Base-by-base conservation (phyloP, 2,329 filamentous ascomycete species). In the Cordyceps tenuipes region DNA sequence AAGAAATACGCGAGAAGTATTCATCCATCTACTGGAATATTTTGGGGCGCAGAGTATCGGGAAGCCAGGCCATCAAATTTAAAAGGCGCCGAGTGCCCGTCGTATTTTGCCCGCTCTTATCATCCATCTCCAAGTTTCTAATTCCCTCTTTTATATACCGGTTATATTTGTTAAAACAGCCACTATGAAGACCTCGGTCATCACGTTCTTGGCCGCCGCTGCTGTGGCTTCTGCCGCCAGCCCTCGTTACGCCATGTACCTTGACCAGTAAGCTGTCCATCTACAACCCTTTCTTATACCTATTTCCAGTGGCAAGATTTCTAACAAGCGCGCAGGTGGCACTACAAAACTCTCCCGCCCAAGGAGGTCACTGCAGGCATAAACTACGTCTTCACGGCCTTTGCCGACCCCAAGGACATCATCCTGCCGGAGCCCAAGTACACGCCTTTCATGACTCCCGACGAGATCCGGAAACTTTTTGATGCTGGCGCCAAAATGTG, bases 381-480 rank as follows among this genome's bases (percentile, higher is more conserved):
- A 63, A 83, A 78, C 26, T 76, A 84, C 64, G 81, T 82, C 34
- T 77, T 82, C 62, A 79, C 82, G 63, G 75, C 76, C 2, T 85
- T 84, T 62, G 81, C 82, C 54, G 73, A 73, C 55, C 79, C 79
- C 0, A 72, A 74, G 2, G 66, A 75, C 9, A 84, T 84, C 69
- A 78, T 76, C 52, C 74, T 72, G 0, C 64, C 73, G 51, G 74
- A 72, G 0, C 64, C 74, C 21, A 65, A 71, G 0, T 83, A 79
- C 64, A 73, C 74, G 57, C 82, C 84, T 0, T 86, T 84, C 64
- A 77, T 80, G 69, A 68, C 77, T 0, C 70, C 86, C 2, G 67
- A 71, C 0, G 75, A 78, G 4, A 74, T 84, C 49, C 79, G 83
- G 19, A 71, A 72, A 29, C 73, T 82, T 21, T 87, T 84, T 59